phyloP scores from a whole-genome alignment of 192 early-diverging fungal species.

The Tieghemiomyces parasiticus region DNA sequence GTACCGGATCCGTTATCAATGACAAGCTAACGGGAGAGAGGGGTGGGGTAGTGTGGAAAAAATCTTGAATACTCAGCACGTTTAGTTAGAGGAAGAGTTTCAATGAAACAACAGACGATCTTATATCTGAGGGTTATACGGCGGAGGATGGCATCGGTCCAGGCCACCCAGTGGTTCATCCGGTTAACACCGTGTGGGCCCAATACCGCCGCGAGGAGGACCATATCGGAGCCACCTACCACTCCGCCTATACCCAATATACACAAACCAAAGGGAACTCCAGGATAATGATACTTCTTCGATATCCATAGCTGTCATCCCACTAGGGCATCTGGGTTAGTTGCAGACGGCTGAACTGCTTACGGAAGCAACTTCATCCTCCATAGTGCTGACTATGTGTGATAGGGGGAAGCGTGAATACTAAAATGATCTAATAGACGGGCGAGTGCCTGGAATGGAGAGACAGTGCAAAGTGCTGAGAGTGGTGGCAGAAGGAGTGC shows the following conservation, averaged over 20 bases:
- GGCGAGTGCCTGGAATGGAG: no score
- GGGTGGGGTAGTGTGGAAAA: neutral
- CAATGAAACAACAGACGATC: neutral
- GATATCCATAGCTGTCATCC: neutral
- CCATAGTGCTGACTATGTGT: conserved; percentile 5
- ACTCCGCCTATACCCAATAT: neutral
- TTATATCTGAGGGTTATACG: neutral
- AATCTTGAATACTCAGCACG: neutral
- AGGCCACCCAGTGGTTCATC: neutral
- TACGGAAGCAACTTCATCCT: conserved; percentile 12
- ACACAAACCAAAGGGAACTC: neutral
- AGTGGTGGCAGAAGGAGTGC: no score
- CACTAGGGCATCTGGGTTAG: neutral
- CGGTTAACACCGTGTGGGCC: neutral
- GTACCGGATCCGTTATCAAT: conserved; percentile 60
- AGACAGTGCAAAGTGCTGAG: no score
- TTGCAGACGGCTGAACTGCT: neutral
- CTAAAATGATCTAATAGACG: no score
- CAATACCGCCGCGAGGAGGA: neutral
- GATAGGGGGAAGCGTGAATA: neutral
- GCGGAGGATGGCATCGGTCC: neutral
- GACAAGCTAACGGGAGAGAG: conserved; percentile 23
- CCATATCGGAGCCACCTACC: neutral
- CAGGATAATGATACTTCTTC: neutral
- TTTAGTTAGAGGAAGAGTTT: neutral